Evolutionary conservation across 768 basidiomycete species (phyloP).

Genomic region (Suillus hirtellus): DNA sequence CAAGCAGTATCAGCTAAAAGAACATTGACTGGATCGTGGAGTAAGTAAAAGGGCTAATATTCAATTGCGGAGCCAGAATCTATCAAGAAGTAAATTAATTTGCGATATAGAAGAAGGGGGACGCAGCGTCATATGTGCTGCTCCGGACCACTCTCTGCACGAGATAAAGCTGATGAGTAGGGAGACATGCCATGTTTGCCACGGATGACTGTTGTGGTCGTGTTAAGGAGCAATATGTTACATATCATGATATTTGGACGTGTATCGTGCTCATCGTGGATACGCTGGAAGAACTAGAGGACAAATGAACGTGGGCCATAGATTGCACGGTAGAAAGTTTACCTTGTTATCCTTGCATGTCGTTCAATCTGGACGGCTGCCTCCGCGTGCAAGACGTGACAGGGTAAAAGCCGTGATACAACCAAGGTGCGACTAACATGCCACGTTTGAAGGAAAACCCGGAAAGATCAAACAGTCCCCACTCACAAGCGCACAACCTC

Average conservation of each 20-base stretch:
- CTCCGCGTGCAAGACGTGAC: background rate
- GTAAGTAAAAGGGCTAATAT: conserved; percentile 84
- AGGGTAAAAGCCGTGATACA: background rate
- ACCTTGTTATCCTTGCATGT: background rate
- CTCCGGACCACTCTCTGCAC: conserved; percentile 86
- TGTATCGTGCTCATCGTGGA: conserved; percentile 39
- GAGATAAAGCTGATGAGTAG: conserved; percentile 65
- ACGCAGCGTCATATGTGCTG: conserved; percentile 50
- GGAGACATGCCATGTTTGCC: conserved; percentile 93
- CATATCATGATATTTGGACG: conserved; percentile 68
- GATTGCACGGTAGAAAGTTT: background rate
- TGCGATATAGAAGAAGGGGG: conserved; percentile 88
- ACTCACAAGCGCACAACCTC: background rate
- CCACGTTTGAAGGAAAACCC: background rate
- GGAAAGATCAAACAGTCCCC: background rate
- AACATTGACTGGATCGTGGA: conserved; percentile 29
- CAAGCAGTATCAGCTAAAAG: conserved; percentile 11
- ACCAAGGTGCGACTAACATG: background rate
- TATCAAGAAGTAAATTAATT: conserved; percentile 83
- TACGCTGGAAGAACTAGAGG: background rate
- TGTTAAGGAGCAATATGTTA: conserved; percentile 66
- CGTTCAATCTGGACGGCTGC: background rate
- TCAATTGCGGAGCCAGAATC: conserved; percentile 66
- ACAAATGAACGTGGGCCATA: background rate
- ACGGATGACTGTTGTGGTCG: conserved; percentile 62